A percentile compares a stretch with the other conserved stretches of the same genome.
Conservation (phyloP, 768 basidiomycete species). For the Fibroporia radiculosa region DNA sequence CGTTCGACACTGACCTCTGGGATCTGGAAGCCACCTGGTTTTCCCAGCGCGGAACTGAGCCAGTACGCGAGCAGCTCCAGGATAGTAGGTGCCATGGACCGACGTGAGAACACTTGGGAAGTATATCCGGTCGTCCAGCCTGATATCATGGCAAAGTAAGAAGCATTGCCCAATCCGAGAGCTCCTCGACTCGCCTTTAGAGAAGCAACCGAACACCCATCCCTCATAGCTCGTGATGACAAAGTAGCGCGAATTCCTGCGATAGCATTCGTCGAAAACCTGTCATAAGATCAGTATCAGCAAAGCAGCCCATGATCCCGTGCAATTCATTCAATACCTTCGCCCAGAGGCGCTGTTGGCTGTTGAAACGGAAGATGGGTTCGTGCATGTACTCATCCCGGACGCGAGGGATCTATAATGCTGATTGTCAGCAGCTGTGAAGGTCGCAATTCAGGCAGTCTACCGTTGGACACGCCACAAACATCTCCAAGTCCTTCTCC, state of each 20-base stretch:
- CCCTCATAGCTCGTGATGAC: constrained; percentile 34
- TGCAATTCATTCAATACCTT: constrained; percentile 15
- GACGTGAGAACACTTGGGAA: constrained; percentile 6
- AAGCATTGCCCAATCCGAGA: no score
- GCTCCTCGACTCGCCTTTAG: constrained; percentile 19
- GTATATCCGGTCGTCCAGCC: constrained; percentile 18
- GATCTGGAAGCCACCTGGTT: constrained; percentile 9
- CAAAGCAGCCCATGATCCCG: no score
- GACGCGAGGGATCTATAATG: no score
- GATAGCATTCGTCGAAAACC: constrained; percentile 35
- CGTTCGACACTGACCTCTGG: constrained; percentile 19
- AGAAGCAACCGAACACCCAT: constrained; percentile 38
- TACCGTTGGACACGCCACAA: constrained; percentile 17
- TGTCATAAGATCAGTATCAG: no score
- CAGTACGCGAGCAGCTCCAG: constrained; percentile 21
- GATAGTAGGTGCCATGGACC: constrained; percentile 13
- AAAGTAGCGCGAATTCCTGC: constrained; percentile 29
- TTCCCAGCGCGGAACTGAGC: constrained; percentile 17
- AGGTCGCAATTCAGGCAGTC: no score
- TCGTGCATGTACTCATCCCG: no score
- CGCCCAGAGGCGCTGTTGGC: constrained; percentile 20
- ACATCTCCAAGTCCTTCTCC: constrained; percentile 25
- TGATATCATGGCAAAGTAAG: constrained; percentile 3
- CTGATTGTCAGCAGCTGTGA: no score
- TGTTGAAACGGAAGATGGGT: constrained; percentile 2